Evolutionary conservation across 2,329 filamentous ascomycete species (phyloP), one percentile per base, ranked within the genome.

Genomic region (Penicillium decumbens): DNA sequence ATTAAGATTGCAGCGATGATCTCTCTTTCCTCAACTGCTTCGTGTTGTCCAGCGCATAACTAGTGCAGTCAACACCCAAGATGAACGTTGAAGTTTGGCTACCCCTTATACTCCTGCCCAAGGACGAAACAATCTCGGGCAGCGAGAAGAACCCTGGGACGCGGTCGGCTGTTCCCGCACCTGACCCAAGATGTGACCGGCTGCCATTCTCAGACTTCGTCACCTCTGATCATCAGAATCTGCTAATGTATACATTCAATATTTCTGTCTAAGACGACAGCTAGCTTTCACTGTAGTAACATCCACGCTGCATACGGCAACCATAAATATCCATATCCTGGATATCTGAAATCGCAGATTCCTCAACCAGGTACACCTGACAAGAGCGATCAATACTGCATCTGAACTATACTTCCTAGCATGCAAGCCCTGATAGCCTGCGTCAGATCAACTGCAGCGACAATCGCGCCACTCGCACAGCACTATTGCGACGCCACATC

Each of bases 131-230:
- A 12, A 30, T 12, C 25, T 41, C 18, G 33, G 12, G 13, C 44
- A n/a, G 30, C 6, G 6, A 8, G n/a, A 12, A 37, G 33, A 37
- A 51, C 53, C 50, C 37, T 45, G 52, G 50, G 43, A 49, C 15
- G 13, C 35, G 43, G 38, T 44, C 53, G 50, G 55, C 44, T 56
- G 43, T 40, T 49, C 47, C 53, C 53, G 48, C 45, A 33, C 41
- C 20, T 50, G 44, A 54, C 39, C 55, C 53, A 18, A 18, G 15
- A 2, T 18, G 15, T 18, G 15, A 18, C 15, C 2, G 15, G 15
- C 15, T 18, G 15, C 15, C 15, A 18, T 18, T 18, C 15, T 18
- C 15, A 18, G 15, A 18, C 15, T 18, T 18, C 15, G 15, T 18
- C 15, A 18, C 15, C 15, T 18, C 15, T 18, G 15, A 18, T 2